These are phyloP conservation scores for Ascoidea tarda DNA, from an alignment of 805 yeast species.

Conservation along the genomic window DNA sequence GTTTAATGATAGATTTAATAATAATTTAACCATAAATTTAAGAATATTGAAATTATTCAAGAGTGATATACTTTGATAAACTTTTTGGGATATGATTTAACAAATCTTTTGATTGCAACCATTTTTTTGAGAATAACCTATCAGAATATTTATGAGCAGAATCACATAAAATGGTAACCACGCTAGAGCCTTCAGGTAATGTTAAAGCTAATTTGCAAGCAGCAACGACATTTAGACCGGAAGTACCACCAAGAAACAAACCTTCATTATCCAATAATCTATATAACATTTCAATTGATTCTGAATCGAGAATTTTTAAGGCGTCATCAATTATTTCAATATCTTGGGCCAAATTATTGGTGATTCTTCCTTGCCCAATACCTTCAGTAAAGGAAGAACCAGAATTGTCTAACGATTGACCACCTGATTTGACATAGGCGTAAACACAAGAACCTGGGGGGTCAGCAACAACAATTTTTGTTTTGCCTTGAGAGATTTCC, in stretches of 20 bases:
- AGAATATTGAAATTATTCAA: slow-evolving; percentile 15
- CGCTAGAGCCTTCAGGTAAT: slow-evolving; percentile 67
- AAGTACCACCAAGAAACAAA: slow-evolving; percentile 79
- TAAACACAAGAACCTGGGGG: slow-evolving; percentile 88
- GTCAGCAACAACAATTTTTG: slow-evolving; percentile 66
- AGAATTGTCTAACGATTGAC: slow-evolving; percentile 49
- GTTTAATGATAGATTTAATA: no score
- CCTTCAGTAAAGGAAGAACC: slow-evolving; percentile 94
- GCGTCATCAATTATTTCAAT: slow-evolving; percentile 71
- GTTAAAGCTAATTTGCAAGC: slow-evolving; percentile 63
- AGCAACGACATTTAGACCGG: slow-evolving; percentile 83
- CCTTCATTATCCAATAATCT: slow-evolving; percentile 83
- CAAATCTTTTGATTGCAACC: slow-evolving; percentile 63
- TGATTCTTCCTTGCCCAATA: slow-evolving; percentile 90
- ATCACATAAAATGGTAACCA: slow-evolving; percentile 83
- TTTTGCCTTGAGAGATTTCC: slow-evolving; percentile 44
- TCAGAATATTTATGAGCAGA: slow-evolving; percentile 84
- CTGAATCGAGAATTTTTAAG: slow-evolving; percentile 60
- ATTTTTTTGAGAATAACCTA: slow-evolving; percentile 58
- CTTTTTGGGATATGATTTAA: slow-evolving; percentile 55
- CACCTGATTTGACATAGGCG: slow-evolving; percentile 60
- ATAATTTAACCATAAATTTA: no score
- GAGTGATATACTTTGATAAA: slow-evolving; percentile 51
- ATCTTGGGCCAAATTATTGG: slow-evolving; percentile 67
- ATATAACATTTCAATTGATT: slow-evolving; percentile 74